Percentiles rank a stretch among this genome's conserved stretches.
Conservation (phyloP, 2,329 filamentous ascomycete genomes). For the Scedosporium apiospermum region DNA sequence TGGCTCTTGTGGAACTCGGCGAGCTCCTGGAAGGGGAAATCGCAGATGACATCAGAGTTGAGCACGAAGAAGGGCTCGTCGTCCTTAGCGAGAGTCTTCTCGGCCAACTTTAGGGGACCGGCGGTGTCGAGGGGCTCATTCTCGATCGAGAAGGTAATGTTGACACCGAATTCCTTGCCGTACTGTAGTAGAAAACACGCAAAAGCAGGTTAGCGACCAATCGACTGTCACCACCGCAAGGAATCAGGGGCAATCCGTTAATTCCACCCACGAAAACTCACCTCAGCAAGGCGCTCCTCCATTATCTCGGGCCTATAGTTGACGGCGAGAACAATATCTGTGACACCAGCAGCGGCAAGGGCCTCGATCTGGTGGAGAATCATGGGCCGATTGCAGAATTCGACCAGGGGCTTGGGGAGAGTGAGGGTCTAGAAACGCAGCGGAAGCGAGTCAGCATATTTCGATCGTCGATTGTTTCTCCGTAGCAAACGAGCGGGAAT, state of each 20-base stretch:
- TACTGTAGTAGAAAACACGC: constrained; percentile 44
- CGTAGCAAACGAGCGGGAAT: background rate
- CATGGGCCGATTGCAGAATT: constrained; percentile 99
- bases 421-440: constrained; percentile 66
- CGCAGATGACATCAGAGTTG: constrained; percentile 97
- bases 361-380: constrained; percentile 97
- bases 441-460: constrained; percentile 13
- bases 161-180: constrained; percentile 84
- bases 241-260: constrained; percentile 7
- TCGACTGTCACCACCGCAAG: background rate
- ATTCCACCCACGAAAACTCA: constrained; percentile 28
- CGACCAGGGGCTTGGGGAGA: constrained; percentile 87
- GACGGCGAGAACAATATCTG: constrained; percentile 93
- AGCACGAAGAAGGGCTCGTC: constrained; percentile 95
- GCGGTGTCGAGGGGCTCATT: constrained; percentile 91
- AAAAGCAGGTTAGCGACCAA: background rate
- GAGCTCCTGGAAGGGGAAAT: constrained; percentile 88
- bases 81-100: constrained; percentile 86
- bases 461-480: background rate
- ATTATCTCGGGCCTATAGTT: constrained; percentile 99
- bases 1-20: constrained; percentile 87
- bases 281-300: constrained; percentile 86
- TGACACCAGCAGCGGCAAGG: constrained; percentile 85
- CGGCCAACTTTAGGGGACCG: constrained; percentile 89
- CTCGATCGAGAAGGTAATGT: constrained; percentile 96